A percentile compares a stretch with the other conserved stretches of the same genome.
These are phyloP conservation scores for Citrullus colocynthis DNA, from an alignment of 306 rosid species.

Conservation along the genomic window DNA sequence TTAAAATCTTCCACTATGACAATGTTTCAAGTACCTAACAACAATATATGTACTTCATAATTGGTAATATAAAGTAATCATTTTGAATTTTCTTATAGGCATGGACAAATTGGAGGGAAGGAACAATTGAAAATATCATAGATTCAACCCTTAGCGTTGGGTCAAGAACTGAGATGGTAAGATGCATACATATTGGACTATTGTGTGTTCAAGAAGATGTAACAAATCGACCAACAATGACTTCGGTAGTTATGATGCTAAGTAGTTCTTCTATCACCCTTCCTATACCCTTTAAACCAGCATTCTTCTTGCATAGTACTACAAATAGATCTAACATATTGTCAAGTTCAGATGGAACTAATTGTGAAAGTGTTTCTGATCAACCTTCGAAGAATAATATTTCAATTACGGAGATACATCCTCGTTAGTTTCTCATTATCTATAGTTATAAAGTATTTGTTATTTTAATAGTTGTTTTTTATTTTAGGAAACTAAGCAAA, in stretches of 20 bases:
- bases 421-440: neutral
- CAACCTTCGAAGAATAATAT: neutral
- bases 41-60: too few relatives aligned
- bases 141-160: neutral
- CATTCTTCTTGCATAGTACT: neutral
- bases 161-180: slow-evolving; percentile 1
- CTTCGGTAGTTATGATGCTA: slow-evolving; percentile 4
- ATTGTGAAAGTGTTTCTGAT: too few relatives aligned
- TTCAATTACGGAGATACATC: neutral
- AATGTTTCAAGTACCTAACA: neutral
- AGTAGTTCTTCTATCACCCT: slow-evolving; percentile 6
- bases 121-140: neutral
- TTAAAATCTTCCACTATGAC: neutral
- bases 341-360: neutral
- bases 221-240: slow-evolving; percentile 18
- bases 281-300: neutral
- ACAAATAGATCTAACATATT: neutral
- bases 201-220: slow-evolving; percentile 31
- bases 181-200: slow-evolving; percentile 19
- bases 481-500: too few relatives aligned
- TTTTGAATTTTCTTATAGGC: neutral
- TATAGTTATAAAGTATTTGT: neutral
- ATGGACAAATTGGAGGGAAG: slow-evolving; percentile 19
- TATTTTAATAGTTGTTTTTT: too few relatives aligned
- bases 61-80: neutral